Evolutionary conservation across 768 basidiomycete species (phyloP).

Genomic region (Termitomyces sp.): DNA sequence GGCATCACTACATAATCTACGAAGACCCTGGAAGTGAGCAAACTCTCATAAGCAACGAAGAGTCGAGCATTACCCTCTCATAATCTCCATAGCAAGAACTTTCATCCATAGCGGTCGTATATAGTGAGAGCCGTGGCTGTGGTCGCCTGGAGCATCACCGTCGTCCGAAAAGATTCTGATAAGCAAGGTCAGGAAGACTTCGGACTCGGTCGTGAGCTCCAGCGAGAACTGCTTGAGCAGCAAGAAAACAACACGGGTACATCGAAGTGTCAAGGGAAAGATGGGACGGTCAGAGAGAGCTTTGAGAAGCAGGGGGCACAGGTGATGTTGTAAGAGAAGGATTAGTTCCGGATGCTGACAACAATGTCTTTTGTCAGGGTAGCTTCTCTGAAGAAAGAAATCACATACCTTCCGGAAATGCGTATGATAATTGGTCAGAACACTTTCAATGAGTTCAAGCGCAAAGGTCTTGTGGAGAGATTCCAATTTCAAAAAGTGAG

Average conservation of each 20-base stretch:
- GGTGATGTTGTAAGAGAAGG: slow-evolving; percentile 81
- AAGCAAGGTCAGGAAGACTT: slow-evolving; percentile 77
- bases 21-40: background rate
- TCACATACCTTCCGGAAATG: slow-evolving; percentile 69
- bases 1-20: slow-evolving; percentile 71
- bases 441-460: slow-evolving; percentile 95
- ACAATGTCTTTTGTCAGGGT: background rate
- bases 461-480: slow-evolving; percentile 90
- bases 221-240: slow-evolving; percentile 86
- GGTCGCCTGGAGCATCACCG: slow-evolving; percentile 17
- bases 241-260: slow-evolving; percentile 90
- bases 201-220: slow-evolving; percentile 77
- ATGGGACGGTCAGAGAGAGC: slow-evolving; percentile 74
- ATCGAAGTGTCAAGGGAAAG: slow-evolving; percentile 86
- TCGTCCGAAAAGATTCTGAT: slow-evolving; percentile 63
- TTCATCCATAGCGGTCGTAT: slow-evolving; percentile 78
- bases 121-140: slow-evolving; percentile 21
- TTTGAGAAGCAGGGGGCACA: slow-evolving; percentile 86
- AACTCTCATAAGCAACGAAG: background rate
- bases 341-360: slow-evolving; percentile 75
- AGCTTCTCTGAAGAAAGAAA: background rate
- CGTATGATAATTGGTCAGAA: slow-evolving; percentile 87
- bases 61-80: slow-evolving; percentile 60
- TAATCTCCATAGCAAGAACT: slow-evolving; percentile 88
- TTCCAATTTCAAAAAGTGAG: slow-evolving; percentile 76